Conservation (phyloP, 1,284 basidiomycete genomes). For the Ceratobasidium sp. region DNA sequence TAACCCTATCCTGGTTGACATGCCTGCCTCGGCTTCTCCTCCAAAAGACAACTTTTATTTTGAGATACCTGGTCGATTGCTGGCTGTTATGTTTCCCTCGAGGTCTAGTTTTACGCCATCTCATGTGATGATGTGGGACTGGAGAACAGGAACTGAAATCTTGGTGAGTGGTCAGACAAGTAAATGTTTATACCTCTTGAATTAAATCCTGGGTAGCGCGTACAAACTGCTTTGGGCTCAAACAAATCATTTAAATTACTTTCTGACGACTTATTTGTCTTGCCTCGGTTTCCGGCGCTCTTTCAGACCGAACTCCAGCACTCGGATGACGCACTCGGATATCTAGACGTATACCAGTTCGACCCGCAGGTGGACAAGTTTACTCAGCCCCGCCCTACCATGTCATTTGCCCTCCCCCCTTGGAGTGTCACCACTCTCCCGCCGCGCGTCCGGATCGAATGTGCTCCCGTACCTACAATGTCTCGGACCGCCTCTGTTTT, state of each 20-base stretch:
- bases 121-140: constrained; percentile 19
- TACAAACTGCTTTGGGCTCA: not conserved
- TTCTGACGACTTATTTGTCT: constrained; percentile 6
- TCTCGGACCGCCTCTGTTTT: not conserved
- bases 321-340: not conserved
- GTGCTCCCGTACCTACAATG: not conserved
- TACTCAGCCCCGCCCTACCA: not conserved
- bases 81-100: not conserved
- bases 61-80: not conserved
- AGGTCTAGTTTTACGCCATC: not conserved
- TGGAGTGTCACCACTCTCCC: not conserved
- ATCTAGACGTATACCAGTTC: constrained; percentile 2
- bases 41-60: not conserved
- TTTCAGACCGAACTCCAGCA: not conserved
- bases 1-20: not conserved
- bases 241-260: not conserved
- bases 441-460: not conserved
- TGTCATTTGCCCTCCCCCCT: not conserved
- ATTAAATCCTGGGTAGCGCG: not conserved
- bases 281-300: not conserved
- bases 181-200: too few relatives aligned
- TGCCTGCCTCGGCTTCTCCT: not conserved
- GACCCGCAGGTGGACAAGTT: not conserved
- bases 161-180: constrained; percentile 8
- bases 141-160: constrained; percentile 6